Evolutionary conservation across 768 basidiomycete species (phyloP), one percentile per base, ranked within the genome.

Genomic region (Pleurotus eryngii): DNA sequence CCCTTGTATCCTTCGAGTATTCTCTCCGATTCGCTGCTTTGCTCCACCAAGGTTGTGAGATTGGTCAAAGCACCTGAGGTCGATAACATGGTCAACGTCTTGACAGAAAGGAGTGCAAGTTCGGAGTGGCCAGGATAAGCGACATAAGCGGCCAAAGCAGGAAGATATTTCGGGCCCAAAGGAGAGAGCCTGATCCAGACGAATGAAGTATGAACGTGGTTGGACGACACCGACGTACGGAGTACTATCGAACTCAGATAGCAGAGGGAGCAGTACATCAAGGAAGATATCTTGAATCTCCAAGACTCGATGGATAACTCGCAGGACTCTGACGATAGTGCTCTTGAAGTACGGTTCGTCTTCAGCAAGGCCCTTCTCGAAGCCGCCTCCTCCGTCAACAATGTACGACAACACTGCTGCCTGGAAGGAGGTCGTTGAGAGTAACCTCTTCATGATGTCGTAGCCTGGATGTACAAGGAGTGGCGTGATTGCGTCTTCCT

Each of bases 201-300:
- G 76, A 17, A 81, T 84, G 73, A 87, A 90, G 65, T 81, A 87
- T 2, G 87, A 89, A 8, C 85, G 81, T 0, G 87, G 75, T 59
- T 84, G 81, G 14, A 83, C 69, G 6, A 74, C 77, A 26, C 84
- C 84, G 22, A 84, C 71, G 46, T 86, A 66, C 0, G 81, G 68
- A 0, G 81, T 68, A 59, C 80, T 81, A 59, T 83, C 83, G 57
- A 85, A 76, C 55, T 92, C 87, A 17, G 82, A 74, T 6, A 95
- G 80, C 18, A 89, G 72, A 2, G 93, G 92, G 3, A 96, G 74
- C 49, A 96, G 81, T 20, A 95, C 86, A 55, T 98, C 94, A 42
- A 95, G 77, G 76, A 95, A 97, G 56, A 93, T 81, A 49, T 90
- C 86, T 66, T 98, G 95, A 24, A 93, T 80, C 60, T 94, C 90